Conservation (phyloP, 2,329 filamentous ascomycete genomes). For the Massarina eburnea region DNA sequence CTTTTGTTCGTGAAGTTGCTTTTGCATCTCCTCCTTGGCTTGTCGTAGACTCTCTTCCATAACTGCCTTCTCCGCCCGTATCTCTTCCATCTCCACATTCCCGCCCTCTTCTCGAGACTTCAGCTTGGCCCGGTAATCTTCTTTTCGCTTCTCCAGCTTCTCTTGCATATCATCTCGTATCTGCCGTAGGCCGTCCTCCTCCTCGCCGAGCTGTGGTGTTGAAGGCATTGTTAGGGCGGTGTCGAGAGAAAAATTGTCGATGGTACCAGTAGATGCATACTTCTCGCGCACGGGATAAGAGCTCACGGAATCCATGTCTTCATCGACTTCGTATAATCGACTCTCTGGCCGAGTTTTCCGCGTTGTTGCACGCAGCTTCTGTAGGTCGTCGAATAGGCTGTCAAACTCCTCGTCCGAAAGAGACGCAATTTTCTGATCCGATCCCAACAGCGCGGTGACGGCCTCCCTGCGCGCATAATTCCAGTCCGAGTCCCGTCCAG, state of each 20-base stretch:
- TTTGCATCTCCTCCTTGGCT: conserved; percentile 86
- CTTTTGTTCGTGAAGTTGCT: conserved; percentile 79
- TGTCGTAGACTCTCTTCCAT: conserved; percentile 81
- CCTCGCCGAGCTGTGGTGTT: conserved; percentile 75
- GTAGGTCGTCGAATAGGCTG: conserved; percentile 89
- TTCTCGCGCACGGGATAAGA: conserved; percentile 91
- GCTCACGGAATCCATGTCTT: conserved; percentile 85
- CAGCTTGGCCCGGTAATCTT: conserved; percentile 76
- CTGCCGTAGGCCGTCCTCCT: conserved; percentile 73
- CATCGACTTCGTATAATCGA: conserved; percentile 63
- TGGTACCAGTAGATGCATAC: conserved; percentile 89
- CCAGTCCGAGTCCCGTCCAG: conserved; percentile 87
- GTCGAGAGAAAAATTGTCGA: conserved; percentile 95
- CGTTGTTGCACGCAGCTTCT: conserved; percentile 81
- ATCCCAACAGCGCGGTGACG: conserved; percentile 84
- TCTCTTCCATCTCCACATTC: conserved; percentile 78
- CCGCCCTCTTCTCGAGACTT: conserved; percentile 69
- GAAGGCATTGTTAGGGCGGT: conserved; percentile 93
- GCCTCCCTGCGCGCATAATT: conserved; percentile 90
- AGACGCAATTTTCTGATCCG: conserved; percentile 87
- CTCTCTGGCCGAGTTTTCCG: conserved; percentile 68
- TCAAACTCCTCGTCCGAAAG: conserved; percentile 94
- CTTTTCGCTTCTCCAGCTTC: conserved; percentile 80
- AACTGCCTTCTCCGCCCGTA: conserved; percentile 75
- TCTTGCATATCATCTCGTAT: conserved; percentile 80